Evolutionary conservation across 148 eudicot species (phyloP), one percentile per base, ranked within the genome.

Genomic region (Spergularia marina): DNA sequence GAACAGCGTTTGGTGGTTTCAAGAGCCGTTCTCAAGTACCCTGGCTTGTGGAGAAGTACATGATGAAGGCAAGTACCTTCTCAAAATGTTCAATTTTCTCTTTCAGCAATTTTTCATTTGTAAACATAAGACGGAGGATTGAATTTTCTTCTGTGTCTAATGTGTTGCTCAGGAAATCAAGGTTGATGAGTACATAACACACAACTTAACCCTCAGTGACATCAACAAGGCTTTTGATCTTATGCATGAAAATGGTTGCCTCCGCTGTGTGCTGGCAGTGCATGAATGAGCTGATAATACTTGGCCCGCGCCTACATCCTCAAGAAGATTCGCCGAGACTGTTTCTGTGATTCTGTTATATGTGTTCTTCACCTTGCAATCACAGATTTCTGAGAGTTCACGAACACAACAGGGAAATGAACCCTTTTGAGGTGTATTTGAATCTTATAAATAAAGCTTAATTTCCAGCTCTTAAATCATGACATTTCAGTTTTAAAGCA

Each of bases 11-110:
- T 86, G 98, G 98, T 23, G 99, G 99, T 49, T 95, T 95, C 81
- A 95, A 95, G 90, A 95, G 99, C 83, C 96, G 99, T 14, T 92
- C 99, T 44, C 99, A 95, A 74, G 99, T 95, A 23, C 99, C 99
- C 75, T 92, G 94, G 97, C 99, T 94, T 6, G 98, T 94, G 17
- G 97, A 94, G 34, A 94, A 94, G 87, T 94, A 94, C 83, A 70
- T 94, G 91, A 95, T 91, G 83, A 95, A 92, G 92, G 99, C 82
- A 78, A 81, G 78, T 68, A 16, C 49, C 49, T 6, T 44, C 8
- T 44, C 49, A 44, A 52, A 12, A 5, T 36, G 14, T 44, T 17
- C 23, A 6, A 52, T 23, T 0, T 18, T n/a, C 12, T 13, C 14
- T 15, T 10, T 62, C 4, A 23, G 17, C 39, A 0, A 0, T 30